Base-by-base conservation (phyloP, 352 stramenopile species). In the Pythium pyrilobum region DNA sequence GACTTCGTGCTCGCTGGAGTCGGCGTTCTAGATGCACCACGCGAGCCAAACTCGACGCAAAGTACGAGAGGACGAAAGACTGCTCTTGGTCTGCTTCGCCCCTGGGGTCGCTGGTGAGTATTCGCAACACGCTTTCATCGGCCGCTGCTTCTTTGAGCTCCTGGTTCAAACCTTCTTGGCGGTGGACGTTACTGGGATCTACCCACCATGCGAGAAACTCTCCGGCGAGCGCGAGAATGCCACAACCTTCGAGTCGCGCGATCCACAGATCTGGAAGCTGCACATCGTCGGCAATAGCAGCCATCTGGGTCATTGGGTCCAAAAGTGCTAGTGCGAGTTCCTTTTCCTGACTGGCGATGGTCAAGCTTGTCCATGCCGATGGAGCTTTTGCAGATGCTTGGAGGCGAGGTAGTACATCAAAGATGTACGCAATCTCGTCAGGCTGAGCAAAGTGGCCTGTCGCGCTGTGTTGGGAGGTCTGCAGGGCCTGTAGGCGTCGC, bases 131-230 rank as follows among this genome's bases (percentile, higher is more conserved):
- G 3, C 52, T 46, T 8, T 64, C 59, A 27, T 71, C 79, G 2
- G 32, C 40, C 8, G 62, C 58, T n/a, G 77, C 79, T 37, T 84
- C 74, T 15, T 69, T 38, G 4, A 71, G 52, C 34, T 88, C 77
- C 21, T 68, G 62, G 21, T 69, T 64, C 13, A 90, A 42, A 37
- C 86, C 86, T 2, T 78, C 66, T 13, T 67, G 52, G 8, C 80
- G 77, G 41, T 77, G 57, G n/a, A 70, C 67, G 32, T 87, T 87
- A 3, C 65, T 56, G 38, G 46, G 37, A 15, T 65, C 52, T 33
- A 47, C 59, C 80, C 77, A 90, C 80, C 80, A 90, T 4, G 66
- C 52, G 8, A 84, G 42, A 52, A 90, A 90, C 34, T 69, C 66
- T 0, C 51, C 58, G 0, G 77, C 71, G 1, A 85, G 47, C n/a